These are phyloP conservation scores for Populus davidiana DNA, from an alignment of 345 rosid genomes.

Conservation along the genomic window DNA sequence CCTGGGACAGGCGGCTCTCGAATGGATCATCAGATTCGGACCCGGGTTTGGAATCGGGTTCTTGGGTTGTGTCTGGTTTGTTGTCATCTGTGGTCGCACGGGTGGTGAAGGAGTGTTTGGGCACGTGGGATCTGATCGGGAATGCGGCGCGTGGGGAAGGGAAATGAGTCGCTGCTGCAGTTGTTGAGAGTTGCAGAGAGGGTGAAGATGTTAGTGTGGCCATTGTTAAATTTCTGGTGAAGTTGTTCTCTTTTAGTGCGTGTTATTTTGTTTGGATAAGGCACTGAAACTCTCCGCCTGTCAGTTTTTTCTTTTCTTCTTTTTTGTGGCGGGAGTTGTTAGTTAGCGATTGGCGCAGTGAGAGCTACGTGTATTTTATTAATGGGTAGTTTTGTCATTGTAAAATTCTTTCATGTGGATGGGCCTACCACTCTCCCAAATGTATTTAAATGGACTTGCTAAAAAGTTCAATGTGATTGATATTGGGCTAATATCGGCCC, in stretches of 20 bases:
- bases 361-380: not conserved
- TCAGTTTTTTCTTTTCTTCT: not conserved
- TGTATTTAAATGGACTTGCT: not conserved
- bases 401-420: no score
- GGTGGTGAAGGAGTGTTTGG: constrained; percentile 20
- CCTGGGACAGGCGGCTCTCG: constrained; percentile 66
- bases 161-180: constrained; percentile 18
- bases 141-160: constrained; percentile 21
- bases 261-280: constrained; percentile 22
- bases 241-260: not conserved
- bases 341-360: not conserved
- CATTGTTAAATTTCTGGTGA: constrained; percentile 22
- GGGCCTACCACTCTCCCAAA: no score
- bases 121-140: constrained; percentile 15
- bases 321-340: constrained; percentile 16
- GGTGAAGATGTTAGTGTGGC: constrained; percentile 32
- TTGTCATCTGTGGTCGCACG: constrained; percentile 45
- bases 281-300: not conserved
- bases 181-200: constrained; percentile 36
- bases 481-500: not conserved
- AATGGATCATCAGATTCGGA: constrained; percentile 38
- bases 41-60: constrained; percentile 24
- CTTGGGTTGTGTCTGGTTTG: constrained; percentile 21
- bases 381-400: no score
- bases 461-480: no score